These are phyloP conservation scores for Coemansia sp. DNA, from an alignment of 192 early-diverging fungal genomes.

Conservation along the genomic window DNA sequence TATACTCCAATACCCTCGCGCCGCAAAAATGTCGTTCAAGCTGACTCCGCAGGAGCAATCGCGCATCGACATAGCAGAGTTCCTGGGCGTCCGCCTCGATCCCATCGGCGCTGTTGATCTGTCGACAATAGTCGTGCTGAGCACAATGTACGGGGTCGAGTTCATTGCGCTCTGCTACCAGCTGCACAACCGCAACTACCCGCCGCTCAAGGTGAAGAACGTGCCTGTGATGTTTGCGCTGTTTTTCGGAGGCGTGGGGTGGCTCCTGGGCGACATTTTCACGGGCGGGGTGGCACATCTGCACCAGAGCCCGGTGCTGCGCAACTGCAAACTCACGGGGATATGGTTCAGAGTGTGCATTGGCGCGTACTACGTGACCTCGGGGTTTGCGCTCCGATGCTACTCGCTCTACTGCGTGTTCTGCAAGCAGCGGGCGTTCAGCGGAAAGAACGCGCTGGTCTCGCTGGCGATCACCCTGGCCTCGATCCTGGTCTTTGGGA, in stretches of 20 bases:
- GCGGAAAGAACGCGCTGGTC: conserved; percentile 8
- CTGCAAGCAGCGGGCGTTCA: conserved; percentile 33
- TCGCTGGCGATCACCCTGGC: conserved; percentile 8
- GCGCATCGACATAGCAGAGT: conserved; percentile 29
- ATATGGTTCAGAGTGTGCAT: conserved; percentile 41
- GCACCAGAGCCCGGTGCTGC: conserved; percentile 16
- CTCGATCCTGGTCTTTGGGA: conserved; percentile 27
- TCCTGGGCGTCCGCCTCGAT: conserved; percentile 36
- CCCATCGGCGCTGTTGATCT: conserved; percentile 42
- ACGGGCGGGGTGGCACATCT: conserved; percentile 44
- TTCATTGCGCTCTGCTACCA: conserved; percentile 42
- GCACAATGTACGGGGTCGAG: conserved; percentile 39
- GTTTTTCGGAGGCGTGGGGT: conserved; percentile 28
- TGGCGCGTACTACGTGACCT: conserved; percentile 36
- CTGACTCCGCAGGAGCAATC: conserved; percentile 29
- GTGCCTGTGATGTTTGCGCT: conserved; percentile 45
- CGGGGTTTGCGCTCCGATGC: conserved; percentile 36
- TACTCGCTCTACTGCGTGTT: conserved; percentile 48
- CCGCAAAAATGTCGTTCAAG: conserved; percentile 33
- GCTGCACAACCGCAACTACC: conserved; percentile 37
- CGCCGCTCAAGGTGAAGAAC: conserved; percentile 44
- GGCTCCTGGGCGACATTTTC: conserved; percentile 44
- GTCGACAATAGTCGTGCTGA: conserved; percentile 39
- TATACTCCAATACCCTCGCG: not conserved
- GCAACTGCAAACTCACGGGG: conserved; percentile 30